Base-by-base conservation (phyloP, 176 grass and related monocot genomes). In the Alloteropsis semialata region DNA sequence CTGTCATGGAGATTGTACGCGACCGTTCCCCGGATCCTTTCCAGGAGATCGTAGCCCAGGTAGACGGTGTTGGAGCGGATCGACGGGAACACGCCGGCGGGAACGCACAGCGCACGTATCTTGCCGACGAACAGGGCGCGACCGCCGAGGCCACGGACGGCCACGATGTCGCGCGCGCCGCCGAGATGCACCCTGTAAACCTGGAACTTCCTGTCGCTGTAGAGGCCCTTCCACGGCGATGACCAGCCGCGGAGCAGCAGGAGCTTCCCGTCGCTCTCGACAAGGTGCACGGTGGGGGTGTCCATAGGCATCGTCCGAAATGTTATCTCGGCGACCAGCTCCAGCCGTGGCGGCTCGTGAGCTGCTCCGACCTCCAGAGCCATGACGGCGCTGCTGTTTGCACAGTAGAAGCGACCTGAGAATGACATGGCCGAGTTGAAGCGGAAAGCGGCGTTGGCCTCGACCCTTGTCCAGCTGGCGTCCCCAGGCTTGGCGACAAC, bases 301-400 rank as follows among this genome's bases (percentile, higher is more conserved):
- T 3, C 0, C 6, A 38, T 8, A 0, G 0, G 0, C 8, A 8
- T 27, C 9, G 10, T 25, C 11, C 25, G 0, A 4, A 12, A 25
- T 16, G 18, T 18, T 19, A 79, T 4, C 38, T 1, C 1, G 38
- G 39, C 50, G 50, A 0, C 65, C 10, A 16, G 7, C 34, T 6
- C 7, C 10, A 59, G 27, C 17, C 17, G 24, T 6, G 25, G 49
- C 13, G 17, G 24, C 6, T 12, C 25, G 27, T 12, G 9, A 7
- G 9, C 21, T 1, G 21, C 14, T 19, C 1, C 0, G 1, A 10
- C 50, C 7, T 30, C 79, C 65, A 43, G 5, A 9, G 22, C 49
- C n/a, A 30, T 55, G n/a, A 81, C 8, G 30, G 0, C 5, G 3
- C 3, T 0, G 36, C 0, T 0, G 14, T 5, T 32, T 25, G 16